Base-by-base conservation (phyloP, 208 protist genomes). In the Novymonas esmeraldas region DNA sequence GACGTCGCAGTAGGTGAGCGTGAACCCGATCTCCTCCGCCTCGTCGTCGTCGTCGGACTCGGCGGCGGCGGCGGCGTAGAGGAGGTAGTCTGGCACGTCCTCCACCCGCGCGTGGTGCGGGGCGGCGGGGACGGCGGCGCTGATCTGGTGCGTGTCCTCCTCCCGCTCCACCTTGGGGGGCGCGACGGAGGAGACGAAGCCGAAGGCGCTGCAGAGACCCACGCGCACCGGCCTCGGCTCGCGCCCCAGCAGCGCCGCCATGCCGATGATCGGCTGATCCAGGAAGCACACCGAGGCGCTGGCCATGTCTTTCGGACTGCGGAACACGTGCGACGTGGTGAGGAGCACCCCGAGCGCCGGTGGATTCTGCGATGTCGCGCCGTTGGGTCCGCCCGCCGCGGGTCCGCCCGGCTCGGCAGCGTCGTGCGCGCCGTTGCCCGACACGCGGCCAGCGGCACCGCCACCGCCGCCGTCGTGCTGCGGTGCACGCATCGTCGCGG, bases 181-280 rank as follows among this genome's bases (percentile, higher is more conserved):
- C n/a, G 48, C 48, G 14, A 76, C 22, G 16, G 85, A 92, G 20
- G 73, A 86, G 29, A 90, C 64, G 60, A 96, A 92, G 6, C 79
- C 74, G 49, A 75, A 71, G 46, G 89, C 81, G 13, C 74, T 71
- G 33, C 80, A 73, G 31, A 94, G 51, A 13, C 66, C 44, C 9
- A 92, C 85, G 16, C 65, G 56, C 24, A 96, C 45, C 22, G 85
- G 79, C 39, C 66, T 64, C 36, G 86, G 72, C n/a, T 73, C 36
- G 6, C 78, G 72, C 7, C 88, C 82, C 10, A 85, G 61, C 34
- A 64, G 52, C 13, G 82, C 82, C 18, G 63, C 73, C 22, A 83
- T 90, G 50, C 89, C 89, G 11, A 78, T 73, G 14, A 89, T 87
- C 3, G 87, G 80, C 75, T 93, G 81, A 61, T 96, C 91, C 18